Conservation (phyloP, 495 filamentous ascomycete species). For the Trichoderma parareesei region DNA sequence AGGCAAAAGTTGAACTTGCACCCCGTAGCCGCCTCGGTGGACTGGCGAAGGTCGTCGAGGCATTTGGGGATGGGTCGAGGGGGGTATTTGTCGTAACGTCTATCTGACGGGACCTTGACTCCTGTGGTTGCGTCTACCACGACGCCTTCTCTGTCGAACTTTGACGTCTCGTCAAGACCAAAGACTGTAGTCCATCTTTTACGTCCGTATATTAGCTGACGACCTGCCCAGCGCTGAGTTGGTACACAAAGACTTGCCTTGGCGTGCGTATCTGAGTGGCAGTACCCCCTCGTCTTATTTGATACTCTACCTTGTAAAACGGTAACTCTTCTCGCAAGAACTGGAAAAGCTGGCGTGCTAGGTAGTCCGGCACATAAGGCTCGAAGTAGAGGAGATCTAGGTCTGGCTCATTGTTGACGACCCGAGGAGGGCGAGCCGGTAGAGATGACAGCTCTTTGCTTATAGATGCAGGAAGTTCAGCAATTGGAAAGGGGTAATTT, state of each 20-base stretch:
- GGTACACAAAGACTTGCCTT: slow-evolving; percentile 23
- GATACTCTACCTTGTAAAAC: slow-evolving; percentile 67
- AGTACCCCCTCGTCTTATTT: slow-evolving; percentile 48
- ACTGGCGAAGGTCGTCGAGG: slow-evolving; percentile 45
- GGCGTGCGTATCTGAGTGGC: slow-evolving; percentile 60
- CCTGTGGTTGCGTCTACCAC: slow-evolving; percentile 41
- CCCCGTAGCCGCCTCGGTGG: slow-evolving; percentile 51
- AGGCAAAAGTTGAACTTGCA: slow-evolving; percentile 63
- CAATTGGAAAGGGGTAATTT: slow-evolving; percentile 56
- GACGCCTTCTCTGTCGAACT: slow-evolving; percentile 32
- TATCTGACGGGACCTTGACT: slow-evolving; percentile 28
- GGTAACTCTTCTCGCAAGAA: slow-evolving; percentile 55
- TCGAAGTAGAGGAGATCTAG: slow-evolving; percentile 62
- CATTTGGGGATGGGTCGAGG: slow-evolving; percentile 63
- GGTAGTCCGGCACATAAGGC: slow-evolving; percentile 48
- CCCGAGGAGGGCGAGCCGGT: slow-evolving; percentile 29
- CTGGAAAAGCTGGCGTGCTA: slow-evolving; percentile 51
- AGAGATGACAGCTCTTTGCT: slow-evolving; percentile 19
- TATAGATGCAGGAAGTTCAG: slow-evolving; percentile 39
- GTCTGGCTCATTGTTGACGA: slow-evolving; percentile 53
- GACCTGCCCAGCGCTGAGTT: neutral
- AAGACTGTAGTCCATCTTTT: slow-evolving; percentile 55
- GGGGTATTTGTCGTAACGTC: slow-evolving; percentile 41
- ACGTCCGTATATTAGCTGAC: neutral
- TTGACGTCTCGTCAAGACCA: slow-evolving; percentile 54